These are phyloP conservation scores for Clathrus columnatus DNA, from an alignment of 768 basidiomycete species.

Conservation along the genomic window DNA sequence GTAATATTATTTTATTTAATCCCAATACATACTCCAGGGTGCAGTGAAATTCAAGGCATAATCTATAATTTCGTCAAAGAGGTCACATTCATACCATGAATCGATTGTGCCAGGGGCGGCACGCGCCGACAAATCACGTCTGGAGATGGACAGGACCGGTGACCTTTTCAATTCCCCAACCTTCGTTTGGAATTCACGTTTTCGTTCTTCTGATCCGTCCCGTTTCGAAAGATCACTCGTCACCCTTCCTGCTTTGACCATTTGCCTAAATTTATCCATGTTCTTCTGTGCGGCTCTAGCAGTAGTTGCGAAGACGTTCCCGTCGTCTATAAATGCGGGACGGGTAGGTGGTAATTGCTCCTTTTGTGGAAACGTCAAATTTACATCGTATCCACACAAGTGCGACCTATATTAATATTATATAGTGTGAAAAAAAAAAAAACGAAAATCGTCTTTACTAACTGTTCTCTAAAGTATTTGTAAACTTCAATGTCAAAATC, in stretches of 20 bases:
- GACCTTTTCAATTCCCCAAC: no score
- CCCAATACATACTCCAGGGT: conserved; percentile 37
- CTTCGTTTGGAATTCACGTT: not conserved
- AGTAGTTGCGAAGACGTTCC: not conserved
- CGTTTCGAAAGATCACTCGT: conserved; percentile 1
- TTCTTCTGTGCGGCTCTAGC: not conserved
- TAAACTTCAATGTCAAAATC: conserved; percentile 57
- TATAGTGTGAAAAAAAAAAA: not conserved
- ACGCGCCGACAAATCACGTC: conserved; percentile 38
- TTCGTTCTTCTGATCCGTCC: not conserved
- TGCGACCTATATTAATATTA: conserved; percentile 32
- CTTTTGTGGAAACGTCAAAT: conserved; percentile 60
- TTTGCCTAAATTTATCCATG: not conserved
- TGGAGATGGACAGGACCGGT: conserved; percentile 26
- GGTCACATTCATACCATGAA: conserved; percentile 42
- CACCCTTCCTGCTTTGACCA: not conserved
- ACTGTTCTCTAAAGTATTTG: conserved; percentile 59
- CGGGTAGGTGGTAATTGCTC: conserved; percentile 35
- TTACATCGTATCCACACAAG: conserved; percentile 58
- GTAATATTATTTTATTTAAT: not conserved
- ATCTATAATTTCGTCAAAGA: conserved; percentile 58
- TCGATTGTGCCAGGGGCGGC: conserved; percentile 39
- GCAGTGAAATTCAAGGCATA: conserved; percentile 70
- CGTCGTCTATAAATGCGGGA: conserved; percentile 4
- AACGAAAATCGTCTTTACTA: conserved; percentile 18